Evolutionary conservation across 2,329 filamentous ascomycete species (phyloP).

Genomic region (Aspergillus vadensis): DNA sequence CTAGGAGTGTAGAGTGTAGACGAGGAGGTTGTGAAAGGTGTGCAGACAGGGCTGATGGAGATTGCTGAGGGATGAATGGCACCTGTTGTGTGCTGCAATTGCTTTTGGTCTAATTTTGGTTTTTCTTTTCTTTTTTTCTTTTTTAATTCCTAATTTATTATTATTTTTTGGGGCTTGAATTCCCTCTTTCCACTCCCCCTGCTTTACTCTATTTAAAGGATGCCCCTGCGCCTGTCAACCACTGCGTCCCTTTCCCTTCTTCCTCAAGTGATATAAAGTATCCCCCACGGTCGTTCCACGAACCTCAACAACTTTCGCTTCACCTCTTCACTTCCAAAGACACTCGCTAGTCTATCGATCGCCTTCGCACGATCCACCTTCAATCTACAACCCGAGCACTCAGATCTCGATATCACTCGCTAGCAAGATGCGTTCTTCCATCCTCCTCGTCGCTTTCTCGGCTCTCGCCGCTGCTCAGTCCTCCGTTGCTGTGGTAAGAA

Average conservation of each 20-base stretch:
- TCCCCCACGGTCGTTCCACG: slow-evolving; percentile 13
- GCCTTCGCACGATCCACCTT: slow-evolving; percentile 3
- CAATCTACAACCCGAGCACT: slow-evolving; percentile 12
- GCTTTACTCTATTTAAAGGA: slow-evolving; percentile 22
- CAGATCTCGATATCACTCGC: slow-evolving; percentile 14
- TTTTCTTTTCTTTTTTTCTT: too few species aligned
- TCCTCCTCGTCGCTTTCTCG: slow-evolving; percentile 48
- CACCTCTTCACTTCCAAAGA: slow-evolving; percentile 1
- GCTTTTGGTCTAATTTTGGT: not conserved
- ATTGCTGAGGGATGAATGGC: not conserved
- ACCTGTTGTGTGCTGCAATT: not conserved
- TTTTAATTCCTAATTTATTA: too few species aligned
- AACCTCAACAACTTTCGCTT: slow-evolving; percentile 9
- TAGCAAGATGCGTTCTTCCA: slow-evolving; percentile 50
- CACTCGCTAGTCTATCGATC: slow-evolving; percentile 13
- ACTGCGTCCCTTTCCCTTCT: slow-evolving; percentile 13
- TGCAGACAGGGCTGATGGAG: slow-evolving; percentile 20
- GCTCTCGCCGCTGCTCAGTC: slow-evolving; percentile 46
- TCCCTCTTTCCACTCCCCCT: slow-evolving; percentile 5
- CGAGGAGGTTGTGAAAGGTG: not conserved
- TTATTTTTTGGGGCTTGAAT: too few species aligned
- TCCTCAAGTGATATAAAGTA: slow-evolving; percentile 20
- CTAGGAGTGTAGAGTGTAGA: slow-evolving; percentile 10
- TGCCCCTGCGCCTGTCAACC: slow-evolving; percentile 20
- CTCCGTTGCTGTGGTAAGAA: slow-evolving; percentile 27